Evolutionary conservation across 768 basidiomycete genomes (phyloP).

Genomic region (Leucocoprinus leucothites): DNA sequence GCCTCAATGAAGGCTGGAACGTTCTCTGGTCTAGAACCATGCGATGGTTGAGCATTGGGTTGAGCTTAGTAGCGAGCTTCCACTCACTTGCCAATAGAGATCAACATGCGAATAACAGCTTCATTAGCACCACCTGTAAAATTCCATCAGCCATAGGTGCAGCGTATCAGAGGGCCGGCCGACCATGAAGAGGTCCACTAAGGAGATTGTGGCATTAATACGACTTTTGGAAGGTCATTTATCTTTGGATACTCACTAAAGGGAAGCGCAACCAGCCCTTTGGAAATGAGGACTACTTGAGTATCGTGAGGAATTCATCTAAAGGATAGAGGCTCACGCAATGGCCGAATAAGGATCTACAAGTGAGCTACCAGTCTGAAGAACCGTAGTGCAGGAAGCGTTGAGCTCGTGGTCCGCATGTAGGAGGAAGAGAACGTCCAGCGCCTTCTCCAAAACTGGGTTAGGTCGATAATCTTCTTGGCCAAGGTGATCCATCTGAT

Average conservation of each 20-base stretch:
- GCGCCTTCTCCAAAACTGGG: conserved; percentile 81
- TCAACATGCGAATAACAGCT: conserved; percentile 91
- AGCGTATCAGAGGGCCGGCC: background rate
- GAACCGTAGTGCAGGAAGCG: conserved; percentile 78
- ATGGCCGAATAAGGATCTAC: conserved; percentile 90
- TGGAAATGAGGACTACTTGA: background rate
- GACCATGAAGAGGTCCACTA: conserved; percentile 73
- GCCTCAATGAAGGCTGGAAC: conserved; percentile 83
- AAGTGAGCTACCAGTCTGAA: conserved; percentile 86
- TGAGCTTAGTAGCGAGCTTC: background rate
- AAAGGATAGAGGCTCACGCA: conserved; percentile 41
- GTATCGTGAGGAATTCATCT: background rate
- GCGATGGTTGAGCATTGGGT: background rate
- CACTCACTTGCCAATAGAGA: conserved; percentile 77
- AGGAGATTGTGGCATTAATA: conserved; percentile 9
- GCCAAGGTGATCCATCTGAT: conserved; percentile 84
- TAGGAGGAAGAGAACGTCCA: conserved; percentile 84
- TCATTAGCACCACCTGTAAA: conserved; percentile 80
- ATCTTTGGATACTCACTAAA: conserved; percentile 60
- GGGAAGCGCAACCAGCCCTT: conserved; percentile 81
- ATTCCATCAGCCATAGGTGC: conserved; percentile 6
- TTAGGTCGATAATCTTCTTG: conserved; percentile 74
- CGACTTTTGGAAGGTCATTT: background rate
- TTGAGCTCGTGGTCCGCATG: conserved; percentile 93
- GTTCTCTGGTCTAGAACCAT: conserved; percentile 60